Evolutionary conservation across 345 rosid genomes (phyloP), one percentile per base, ranked within the genome.

Genomic region (Dipteronia sinensis): DNA sequence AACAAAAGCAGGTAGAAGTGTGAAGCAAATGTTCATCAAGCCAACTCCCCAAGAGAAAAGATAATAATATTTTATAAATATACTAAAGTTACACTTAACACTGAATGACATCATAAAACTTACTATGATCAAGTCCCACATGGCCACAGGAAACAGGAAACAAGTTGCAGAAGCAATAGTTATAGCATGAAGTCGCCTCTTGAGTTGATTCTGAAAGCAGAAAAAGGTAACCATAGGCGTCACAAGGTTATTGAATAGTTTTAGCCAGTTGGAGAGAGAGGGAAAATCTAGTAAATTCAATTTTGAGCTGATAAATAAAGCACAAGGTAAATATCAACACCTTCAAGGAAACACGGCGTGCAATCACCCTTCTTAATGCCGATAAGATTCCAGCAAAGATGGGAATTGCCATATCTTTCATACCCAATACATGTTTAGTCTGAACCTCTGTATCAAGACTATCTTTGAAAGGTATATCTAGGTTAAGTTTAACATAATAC

Each of bases 121-220:
- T 91, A 94, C 99, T 10, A 85, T 84, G 79, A 96, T 88, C 78
- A 91, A 87, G 86, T 94, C 95, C 98, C 99, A 96, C 97, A 96
- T 96, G 73, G 98, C 99, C 71, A 91, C 90, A 42, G 99, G 99
- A 88, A 96, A 96, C 74, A 96, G 81, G 76, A 96, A 91, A 79
- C 97, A 94, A 19, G 99, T 88, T 65, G 98, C 97, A 23, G 97
- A 90, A 79, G 97, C 83, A 71, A 96, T 85, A 68, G 93, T 94
- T 82, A 94, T 86, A 15, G 97, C 98, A 87, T 96, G 90, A 23
- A 96, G 95, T 72, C 99, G 86, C 86, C 92, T 91, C 85, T 92
- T 96, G 58, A 89, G 90, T 86, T 91, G 98, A 86, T 91, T 92
- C 99, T 96, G 86, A 70, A 23, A 20, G 73, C 65, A 61, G 47